Evolutionary conservation across 129 eudicot genomes (phyloP).

Genomic region (Flaveria ramosissima): DNA sequence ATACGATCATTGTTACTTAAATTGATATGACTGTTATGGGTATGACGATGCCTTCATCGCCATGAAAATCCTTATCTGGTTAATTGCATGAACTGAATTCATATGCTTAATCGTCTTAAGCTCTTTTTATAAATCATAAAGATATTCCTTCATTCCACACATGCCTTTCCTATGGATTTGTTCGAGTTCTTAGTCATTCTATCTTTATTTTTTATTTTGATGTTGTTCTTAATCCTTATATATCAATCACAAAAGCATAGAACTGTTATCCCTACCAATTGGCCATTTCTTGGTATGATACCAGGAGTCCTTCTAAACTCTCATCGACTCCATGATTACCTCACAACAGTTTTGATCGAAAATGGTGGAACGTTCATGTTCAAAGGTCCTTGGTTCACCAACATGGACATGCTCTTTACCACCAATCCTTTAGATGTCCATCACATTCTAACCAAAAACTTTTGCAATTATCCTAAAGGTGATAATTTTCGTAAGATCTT

Average conservation of each 20-base stretch:
- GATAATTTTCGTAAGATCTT: conserved; percentile 33
- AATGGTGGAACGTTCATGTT: conserved; percentile 16
- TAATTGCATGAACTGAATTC: not conserved
- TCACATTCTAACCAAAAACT: conserved; percentile 30
- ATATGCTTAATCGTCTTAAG: no score
- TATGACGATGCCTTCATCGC: not conserved
- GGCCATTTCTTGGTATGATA: conserved; percentile 37
- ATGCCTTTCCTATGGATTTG: conserved; percentile 16
- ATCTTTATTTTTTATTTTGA: not conserved
- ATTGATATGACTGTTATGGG: not conserved
- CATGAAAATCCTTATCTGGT: not conserved
- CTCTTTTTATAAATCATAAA: conserved; percentile 1
- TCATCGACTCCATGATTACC: conserved; percentile 26
- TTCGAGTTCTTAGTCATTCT: not conserved
- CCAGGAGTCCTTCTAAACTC: conserved; percentile 19
- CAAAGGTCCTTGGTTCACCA: conserved; percentile 29
- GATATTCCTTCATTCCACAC: not conserved
- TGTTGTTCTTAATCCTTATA: not conserved
- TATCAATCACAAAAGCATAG: not conserved
- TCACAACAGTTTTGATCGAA: conserved; percentile 15
- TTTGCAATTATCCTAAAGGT: conserved; percentile 40
- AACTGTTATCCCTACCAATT: conserved; percentile 3
- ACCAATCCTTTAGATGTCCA: conserved; percentile 43
- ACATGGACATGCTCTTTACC: conserved; percentile 38
- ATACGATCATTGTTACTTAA: not conserved